phyloP scores from a whole-genome alignment of 331 rosid genomes.

The Phaseolus coccineus region DNA sequence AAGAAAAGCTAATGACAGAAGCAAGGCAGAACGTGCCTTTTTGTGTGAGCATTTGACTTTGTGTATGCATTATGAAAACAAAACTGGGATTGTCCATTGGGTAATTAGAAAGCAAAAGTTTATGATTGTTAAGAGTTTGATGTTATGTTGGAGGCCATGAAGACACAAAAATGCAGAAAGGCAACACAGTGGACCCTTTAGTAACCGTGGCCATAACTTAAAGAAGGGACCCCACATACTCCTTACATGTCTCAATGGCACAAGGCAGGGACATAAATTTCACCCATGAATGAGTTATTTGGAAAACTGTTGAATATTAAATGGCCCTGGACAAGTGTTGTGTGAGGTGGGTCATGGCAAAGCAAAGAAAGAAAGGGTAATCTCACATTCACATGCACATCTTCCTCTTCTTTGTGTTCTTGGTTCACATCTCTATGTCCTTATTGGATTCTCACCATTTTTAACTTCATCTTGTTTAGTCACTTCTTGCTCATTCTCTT shows the following conservation, averaged over 20 bases:
- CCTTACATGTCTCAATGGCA: conserved; percentile 52
- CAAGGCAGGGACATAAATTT: conserved; percentile 61
- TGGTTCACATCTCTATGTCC: conserved; percentile 37
- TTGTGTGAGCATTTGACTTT: conserved; percentile 40
- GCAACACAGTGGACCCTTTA: conserved; percentile 30
- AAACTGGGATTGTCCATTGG: conserved; percentile 39
- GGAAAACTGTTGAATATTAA: conserved; percentile 53
- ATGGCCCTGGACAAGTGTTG: conserved; percentile 50
- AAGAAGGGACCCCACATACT: conserved; percentile 31
- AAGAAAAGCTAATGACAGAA: not conserved
- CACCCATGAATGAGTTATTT: conserved; percentile 44
- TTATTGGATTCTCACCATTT: conserved; percentile 34
- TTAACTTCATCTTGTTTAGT: conserved; percentile 37
- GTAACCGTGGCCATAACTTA: conserved; percentile 3
- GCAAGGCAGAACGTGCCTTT: conserved; percentile 24
- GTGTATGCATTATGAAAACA: conserved; percentile 38
- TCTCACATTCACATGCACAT: conserved; percentile 11
- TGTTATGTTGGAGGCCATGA: conserved; percentile 43
- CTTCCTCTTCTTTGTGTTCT: not conserved
- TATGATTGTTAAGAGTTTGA: conserved; percentile 2
- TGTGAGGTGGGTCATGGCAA: conserved; percentile 41
- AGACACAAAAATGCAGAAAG: conserved; percentile 37
- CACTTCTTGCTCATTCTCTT: conserved; percentile 46
- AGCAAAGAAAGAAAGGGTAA: not conserved
- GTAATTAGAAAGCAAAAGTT: conserved; percentile 35